phyloP scores from a whole-genome alignment of 2,329 filamentous ascomycete genomes.

The Aspergillus vadensis region DNA sequence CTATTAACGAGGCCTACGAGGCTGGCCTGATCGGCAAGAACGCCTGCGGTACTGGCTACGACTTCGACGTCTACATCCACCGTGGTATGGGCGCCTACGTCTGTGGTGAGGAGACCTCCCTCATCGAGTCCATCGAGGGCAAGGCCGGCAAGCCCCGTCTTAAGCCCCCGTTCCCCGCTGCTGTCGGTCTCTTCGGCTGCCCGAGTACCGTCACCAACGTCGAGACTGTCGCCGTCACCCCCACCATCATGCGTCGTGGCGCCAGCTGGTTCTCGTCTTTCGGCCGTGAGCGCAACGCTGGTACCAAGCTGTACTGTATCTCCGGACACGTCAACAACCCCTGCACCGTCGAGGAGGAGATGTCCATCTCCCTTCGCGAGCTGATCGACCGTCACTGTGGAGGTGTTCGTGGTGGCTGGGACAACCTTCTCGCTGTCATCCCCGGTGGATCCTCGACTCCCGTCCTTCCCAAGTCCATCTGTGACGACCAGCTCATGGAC shows the following conservation, averaged over 20 bases:
- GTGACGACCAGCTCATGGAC: constrained; percentile 97
- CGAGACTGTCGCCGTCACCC: constrained; percentile 92
- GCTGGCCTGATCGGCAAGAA: constrained; percentile 97
- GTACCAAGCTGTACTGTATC: constrained; percentile 98
- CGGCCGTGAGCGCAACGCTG: constrained; percentile 92
- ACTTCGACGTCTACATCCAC: constrained; percentile 97
- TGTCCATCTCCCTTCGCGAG: constrained; percentile 95
- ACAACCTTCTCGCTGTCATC: constrained; percentile 93
- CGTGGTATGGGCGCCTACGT: constrained; percentile 97
- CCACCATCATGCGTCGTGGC: constrained; percentile 92
- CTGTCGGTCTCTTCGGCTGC: constrained; percentile 96
- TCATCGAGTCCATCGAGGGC: constrained; percentile 97
- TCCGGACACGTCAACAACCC: constrained; percentile 99
- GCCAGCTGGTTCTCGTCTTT: constrained; percentile 91
- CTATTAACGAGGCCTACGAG: constrained; percentile 96
- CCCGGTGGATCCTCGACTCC: constrained; percentile 96
- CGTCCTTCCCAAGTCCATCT: constrained; percentile 84
- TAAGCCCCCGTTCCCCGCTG: constrained; percentile 97
- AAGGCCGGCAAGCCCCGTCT: constrained; percentile 98
- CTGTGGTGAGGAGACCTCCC: constrained; percentile 95
- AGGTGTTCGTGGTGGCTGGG: constrained; percentile 94
- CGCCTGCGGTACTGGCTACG: constrained; percentile 93
- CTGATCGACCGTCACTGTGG: constrained; percentile 98
- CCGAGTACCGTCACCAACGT: constrained; percentile 98
- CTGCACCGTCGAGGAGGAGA: constrained; percentile 96